phyloP scores from a whole-genome alignment of 2,329 filamentous ascomycete species.

The Apiospora kogelbergensis region DNA sequence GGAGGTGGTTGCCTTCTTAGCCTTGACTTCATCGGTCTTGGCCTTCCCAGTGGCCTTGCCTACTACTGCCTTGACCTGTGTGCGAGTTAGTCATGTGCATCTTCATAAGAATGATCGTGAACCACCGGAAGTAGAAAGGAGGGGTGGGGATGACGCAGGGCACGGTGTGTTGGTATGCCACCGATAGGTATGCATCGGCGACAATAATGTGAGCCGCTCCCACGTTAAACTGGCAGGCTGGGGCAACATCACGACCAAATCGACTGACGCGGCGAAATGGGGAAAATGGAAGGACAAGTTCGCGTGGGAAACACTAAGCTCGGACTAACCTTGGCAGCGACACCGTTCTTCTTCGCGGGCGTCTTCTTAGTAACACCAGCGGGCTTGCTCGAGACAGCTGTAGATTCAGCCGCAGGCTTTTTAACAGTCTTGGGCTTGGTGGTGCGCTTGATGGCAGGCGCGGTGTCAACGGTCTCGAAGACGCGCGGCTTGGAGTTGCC shows the following conservation, averaged over 20 bases:
- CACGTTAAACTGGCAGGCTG: neutral
- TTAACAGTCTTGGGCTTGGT: constrained; percentile 27
- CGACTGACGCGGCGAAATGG: neutral
- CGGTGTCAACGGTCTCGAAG: constrained; percentile 48
- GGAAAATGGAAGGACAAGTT: neutral
- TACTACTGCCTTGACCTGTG: constrained; percentile 30
- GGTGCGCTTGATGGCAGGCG: constrained; percentile 44
- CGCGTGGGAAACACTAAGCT: neutral
- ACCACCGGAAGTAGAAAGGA: neutral
- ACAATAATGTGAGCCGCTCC: neutral
- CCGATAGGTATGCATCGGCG: neutral
- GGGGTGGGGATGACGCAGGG: neutral
- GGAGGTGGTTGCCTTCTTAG: constrained; percentile 26
- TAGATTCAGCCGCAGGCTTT: constrained; percentile 17
- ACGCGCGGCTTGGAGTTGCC: constrained; percentile 54
- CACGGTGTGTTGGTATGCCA: neutral
- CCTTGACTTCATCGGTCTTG: constrained; percentile 18
- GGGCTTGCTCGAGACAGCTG: constrained; percentile 29
- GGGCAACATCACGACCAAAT: neutral
- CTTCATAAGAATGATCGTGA: neutral
- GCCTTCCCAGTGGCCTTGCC: constrained; percentile 30
- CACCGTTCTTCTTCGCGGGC: constrained; percentile 31
- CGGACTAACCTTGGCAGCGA: constrained; percentile 20
- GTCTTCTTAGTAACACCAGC: constrained; percentile 32
- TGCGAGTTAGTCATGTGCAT: neutral